Percentiles rank a stretch among this genome's conserved stretches.
These are phyloP conservation scores for Aspergillus arachidicola DNA, from an alignment of 2,329 filamentous ascomycete genomes.

Conservation along the genomic window DNA sequence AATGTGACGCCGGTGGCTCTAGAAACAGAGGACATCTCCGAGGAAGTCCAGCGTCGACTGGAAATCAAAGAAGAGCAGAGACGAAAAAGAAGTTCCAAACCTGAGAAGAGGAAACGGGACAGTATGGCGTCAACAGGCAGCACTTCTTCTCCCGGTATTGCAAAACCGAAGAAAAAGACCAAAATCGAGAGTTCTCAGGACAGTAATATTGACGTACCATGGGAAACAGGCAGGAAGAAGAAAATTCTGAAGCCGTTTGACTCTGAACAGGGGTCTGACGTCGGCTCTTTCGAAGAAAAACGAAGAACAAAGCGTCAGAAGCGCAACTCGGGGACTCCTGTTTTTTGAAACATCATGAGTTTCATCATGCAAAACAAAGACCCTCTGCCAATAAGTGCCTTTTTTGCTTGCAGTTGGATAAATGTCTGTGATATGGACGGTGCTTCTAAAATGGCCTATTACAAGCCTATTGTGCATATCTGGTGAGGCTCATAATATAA, in stretches of 20 bases:
- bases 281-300: neutral
- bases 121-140: slow-evolving; percentile 35
- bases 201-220: neutral
- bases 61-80: slow-evolving; percentile 46
- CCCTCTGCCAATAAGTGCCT: neutral
- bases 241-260: neutral
- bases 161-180: slow-evolving; percentile 28
- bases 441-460: neutral
- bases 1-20: slow-evolving; percentile 27
- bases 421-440: neutral
- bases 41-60: slow-evolving; percentile 48
- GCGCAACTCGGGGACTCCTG: neutral
- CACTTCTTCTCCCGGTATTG: slow-evolving; percentile 14
- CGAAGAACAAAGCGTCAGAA: neutral
- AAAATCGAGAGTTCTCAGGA: slow-evolving; percentile 8
- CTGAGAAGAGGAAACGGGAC: slow-evolving; percentile 43
- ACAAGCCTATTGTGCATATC: neutral
- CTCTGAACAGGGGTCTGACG: neutral
- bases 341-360: neutral
- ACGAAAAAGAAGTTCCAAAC: slow-evolving; percentile 35
- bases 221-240: neutral
- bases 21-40: slow-evolving; percentile 49
- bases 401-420: neutral
- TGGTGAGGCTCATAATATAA: neutral
- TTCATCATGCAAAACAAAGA: neutral